Evolutionary conservation across 345 rosid species (phyloP).

Genomic region (Xanthoceras sorbifolium): DNA sequence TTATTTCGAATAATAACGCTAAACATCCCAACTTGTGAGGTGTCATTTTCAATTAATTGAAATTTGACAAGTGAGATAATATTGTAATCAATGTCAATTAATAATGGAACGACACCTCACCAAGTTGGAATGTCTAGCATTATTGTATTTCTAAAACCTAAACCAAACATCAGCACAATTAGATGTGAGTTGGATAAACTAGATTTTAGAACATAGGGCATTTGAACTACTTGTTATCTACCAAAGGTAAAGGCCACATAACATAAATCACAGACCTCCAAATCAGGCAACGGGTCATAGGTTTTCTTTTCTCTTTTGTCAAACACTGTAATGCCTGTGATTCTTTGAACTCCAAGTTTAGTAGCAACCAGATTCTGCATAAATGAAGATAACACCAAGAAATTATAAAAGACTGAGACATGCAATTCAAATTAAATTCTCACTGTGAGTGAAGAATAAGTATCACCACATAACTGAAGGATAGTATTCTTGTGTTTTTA

Average conservation of each 20-base stretch:
- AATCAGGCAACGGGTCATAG: constrained; percentile 69
- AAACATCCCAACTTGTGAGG: too few relatives aligned
- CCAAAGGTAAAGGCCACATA: neutral
- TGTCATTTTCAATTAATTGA: too few relatives aligned
- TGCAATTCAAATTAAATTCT: constrained; percentile 12
- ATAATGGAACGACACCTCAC: too few relatives aligned
- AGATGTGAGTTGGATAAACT: neutral
- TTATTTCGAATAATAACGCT: too few relatives aligned
- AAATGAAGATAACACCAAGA: constrained; percentile 18
- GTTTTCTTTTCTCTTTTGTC: constrained; percentile 67
- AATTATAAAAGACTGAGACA: constrained; percentile 11
- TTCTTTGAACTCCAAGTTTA: constrained; percentile 82
- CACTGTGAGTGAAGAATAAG: neutral
- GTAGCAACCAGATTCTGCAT: constrained; percentile 82
- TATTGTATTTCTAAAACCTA: too few relatives aligned
- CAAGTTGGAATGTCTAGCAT: too few relatives aligned
- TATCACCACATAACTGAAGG: neutral
- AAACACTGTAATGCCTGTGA: constrained; percentile 69
- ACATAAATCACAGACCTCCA: constrained; percentile 62
- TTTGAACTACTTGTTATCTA: neutral
- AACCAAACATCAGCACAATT: neutral
- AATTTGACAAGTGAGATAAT: too few relatives aligned
- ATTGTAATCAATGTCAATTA: too few relatives aligned
- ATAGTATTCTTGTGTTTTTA: neutral
- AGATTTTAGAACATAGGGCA: neutral